Percentiles rank a stretch among this genome's conserved stretches.
These are phyloP conservation scores for Cornus suecica DNA, from an alignment of 148 eudicot genomes.

Conservation along the genomic window DNA sequence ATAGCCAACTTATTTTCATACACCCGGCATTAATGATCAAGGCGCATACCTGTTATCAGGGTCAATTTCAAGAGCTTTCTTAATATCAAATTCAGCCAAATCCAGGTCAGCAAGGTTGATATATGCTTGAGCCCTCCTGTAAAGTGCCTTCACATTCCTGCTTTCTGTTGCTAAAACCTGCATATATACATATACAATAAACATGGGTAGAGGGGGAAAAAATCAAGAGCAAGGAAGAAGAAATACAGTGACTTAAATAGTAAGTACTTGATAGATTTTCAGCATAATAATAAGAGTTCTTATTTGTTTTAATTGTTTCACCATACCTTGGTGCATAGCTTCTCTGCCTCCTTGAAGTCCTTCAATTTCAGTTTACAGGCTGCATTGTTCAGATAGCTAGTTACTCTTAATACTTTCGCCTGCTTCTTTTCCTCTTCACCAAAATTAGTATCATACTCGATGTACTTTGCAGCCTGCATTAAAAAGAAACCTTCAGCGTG, in stretches of 20 bases:
- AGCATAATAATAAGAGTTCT: neutral
- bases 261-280: no score
- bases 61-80: conserved; percentile 89
- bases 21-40: neutral
- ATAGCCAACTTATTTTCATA: neutral
- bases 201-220: no score
- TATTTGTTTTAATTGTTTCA: no score
- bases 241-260: no score
- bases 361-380: conserved; percentile 91
- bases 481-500: neutral
- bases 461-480: conserved; percentile 68
- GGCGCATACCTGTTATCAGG: conserved; percentile 71
- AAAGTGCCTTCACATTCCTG: conserved; percentile 89
- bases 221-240: no score
- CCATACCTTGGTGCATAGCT: conserved; percentile 88
- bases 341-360: conserved; percentile 84
- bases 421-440: conserved; percentile 88
- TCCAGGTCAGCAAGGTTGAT: conserved; percentile 74
- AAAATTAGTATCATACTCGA: conserved; percentile 76
- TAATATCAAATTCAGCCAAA: conserved; percentile 87
- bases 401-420: conserved; percentile 65
- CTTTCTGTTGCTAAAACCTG: conserved; percentile 87
- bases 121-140: conserved; percentile 92
- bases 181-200: neutral
- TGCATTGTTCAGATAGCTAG: conserved; percentile 83